Percentiles rank a stretch among this genome's conserved stretches.
Conservation (phyloP, 495 filamentous ascomycete genomes). For the Penicillium arizonense region DNA sequence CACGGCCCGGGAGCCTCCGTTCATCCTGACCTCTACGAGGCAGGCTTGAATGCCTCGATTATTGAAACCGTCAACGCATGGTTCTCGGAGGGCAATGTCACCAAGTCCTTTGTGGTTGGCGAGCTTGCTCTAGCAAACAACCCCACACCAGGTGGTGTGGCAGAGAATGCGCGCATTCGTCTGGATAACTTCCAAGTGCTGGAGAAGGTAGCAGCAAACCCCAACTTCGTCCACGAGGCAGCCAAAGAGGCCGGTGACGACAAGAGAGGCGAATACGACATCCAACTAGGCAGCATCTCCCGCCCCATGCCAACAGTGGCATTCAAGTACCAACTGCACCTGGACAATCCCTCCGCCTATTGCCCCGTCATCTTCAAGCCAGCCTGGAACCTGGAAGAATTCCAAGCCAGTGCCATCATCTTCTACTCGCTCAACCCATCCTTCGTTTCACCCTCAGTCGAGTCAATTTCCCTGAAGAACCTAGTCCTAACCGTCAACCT, state of each 20-base stretch:
- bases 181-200: conserved; percentile 89
- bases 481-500: conserved; percentile 78
- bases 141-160: conserved; percentile 46
- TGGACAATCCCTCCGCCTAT: conserved; percentile 66
- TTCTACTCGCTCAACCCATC: conserved; percentile 83
- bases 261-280: conserved; percentile 75
- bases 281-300: conserved; percentile 68
- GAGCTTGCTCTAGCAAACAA: conserved; percentile 91
- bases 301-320: conserved; percentile 68
- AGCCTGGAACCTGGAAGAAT: conserved; percentile 78
- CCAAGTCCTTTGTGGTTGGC: conserved; percentile 73
- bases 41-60: conserved; percentile 85
- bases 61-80: conserved; percentile 87
- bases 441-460: conserved; percentile 43
- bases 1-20: conserved; percentile 59
- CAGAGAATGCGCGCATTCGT: conserved; percentile 63
- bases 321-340: conserved; percentile 93
- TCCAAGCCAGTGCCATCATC: conserved; percentile 79
- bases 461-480: conserved; percentile 69
- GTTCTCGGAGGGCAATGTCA: conserved; percentile 71
- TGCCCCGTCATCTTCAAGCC: conserved; percentile 77
- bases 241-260: conserved; percentile 44
- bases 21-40: conserved; percentile 79
- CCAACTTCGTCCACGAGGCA: conserved; percentile 73
- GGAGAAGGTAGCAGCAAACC: conserved; percentile 93